Percentiles rank a stretch among this genome's conserved stretches.
Evolutionary conservation across 2,329 filamentous ascomycete species (phyloP).

Genomic region (Trichophyton verrucosum): DNA sequence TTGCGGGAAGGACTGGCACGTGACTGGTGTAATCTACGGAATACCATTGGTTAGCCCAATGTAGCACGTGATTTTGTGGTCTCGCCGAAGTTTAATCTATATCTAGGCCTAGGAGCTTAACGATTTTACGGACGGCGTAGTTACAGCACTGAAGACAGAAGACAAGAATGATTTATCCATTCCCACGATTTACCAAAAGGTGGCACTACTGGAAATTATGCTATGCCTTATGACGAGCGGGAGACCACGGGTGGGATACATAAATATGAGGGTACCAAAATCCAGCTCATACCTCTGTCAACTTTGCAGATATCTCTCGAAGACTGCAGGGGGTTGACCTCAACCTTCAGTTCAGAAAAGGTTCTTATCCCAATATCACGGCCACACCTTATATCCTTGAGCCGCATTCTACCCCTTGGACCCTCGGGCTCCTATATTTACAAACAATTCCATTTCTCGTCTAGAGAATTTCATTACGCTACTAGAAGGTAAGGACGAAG

Average conservation of each 20-base stretch:
- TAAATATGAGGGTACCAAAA: background rate
- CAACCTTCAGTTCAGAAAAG: background rate
- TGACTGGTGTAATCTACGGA: too few species aligned
- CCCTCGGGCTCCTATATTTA: background rate
- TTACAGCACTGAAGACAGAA: too few species aligned
- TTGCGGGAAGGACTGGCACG: too few species aligned
- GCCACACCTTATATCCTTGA: constrained; percentile 6
- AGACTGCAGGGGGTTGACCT: background rate
- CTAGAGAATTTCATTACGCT: background rate
- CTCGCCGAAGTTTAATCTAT: too few species aligned
- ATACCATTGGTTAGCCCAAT: too few species aligned
- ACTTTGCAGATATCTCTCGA: constrained; percentile 1
- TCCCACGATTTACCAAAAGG: constrained; percentile 3
- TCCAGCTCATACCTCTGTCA: constrained; percentile 6
- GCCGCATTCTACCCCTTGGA: background rate
- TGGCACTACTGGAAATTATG: background rate
- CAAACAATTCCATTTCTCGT: background rate
- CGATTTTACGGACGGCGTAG: too few species aligned
- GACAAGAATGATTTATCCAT: too few species aligned
- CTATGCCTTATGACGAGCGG: background rate
- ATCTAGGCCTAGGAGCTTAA: too few species aligned
- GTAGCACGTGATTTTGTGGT: too few species aligned
- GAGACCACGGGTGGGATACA: constrained; percentile 6
- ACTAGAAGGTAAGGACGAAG: constrained; percentile 4
- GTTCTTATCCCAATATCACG: background rate